phyloP scores from a whole-genome alignment of 163 green algal species.

The Chlorella variabilis region DNA sequence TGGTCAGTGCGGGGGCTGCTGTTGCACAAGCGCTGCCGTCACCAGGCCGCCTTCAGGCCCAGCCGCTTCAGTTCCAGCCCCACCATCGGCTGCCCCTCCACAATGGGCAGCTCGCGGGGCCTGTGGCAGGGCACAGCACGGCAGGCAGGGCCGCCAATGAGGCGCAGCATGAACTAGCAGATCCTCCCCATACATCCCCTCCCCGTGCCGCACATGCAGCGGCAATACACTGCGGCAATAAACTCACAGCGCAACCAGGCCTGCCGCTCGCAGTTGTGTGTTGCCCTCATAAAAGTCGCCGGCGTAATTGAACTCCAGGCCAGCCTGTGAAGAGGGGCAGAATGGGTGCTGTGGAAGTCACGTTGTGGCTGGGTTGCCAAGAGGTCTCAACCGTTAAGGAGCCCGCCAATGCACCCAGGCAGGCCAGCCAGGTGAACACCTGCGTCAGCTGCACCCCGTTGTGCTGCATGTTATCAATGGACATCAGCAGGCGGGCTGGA shows the following conservation, averaged over 20 bases:
- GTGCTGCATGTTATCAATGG: constrained; percentile 34
- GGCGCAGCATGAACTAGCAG: no score
- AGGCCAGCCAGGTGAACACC: neutral
- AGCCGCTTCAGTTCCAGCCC: constrained; percentile 30
- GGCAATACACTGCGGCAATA: no score
- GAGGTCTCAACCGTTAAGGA: no score
- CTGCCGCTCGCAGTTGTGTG: constrained; percentile 8
- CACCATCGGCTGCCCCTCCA: constrained; percentile 25
- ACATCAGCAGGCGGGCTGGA: constrained; percentile 42
- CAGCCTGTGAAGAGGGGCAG: no score
- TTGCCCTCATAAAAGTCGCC: neutral
- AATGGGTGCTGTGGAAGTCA: no score
- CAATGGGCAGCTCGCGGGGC: constrained; percentile 38
- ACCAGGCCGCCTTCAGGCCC: constrained; percentile 52
- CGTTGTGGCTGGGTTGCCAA: no score
- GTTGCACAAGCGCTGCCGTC: no score
- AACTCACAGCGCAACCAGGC: constrained; percentile 25
- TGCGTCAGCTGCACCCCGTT: constrained; percentile 45
- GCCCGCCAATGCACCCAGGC: no score
- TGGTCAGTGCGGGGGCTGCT: no score
- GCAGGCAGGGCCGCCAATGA: no score
- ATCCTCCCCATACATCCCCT: no score
- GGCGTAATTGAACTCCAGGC: constrained; percentile 13
- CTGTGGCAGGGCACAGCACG: neutral
- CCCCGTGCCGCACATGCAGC: no score